phyloP scores from a whole-genome alignment of 2,329 filamentous ascomycete species.

The Rhynchosporium agropyri region DNA sequence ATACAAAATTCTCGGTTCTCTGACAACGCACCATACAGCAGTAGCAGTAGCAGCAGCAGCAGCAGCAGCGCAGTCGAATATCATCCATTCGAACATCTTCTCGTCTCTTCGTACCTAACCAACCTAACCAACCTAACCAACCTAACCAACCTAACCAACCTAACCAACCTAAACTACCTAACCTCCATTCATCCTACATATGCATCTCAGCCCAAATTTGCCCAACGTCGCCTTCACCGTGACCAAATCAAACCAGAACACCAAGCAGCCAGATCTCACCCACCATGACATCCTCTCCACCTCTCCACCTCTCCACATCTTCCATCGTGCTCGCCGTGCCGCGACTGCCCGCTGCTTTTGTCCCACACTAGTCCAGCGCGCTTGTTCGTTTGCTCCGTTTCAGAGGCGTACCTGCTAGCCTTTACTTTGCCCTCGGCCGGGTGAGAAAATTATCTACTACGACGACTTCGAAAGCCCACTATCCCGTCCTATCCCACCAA shows the following conservation, averaged over 20 bases:
- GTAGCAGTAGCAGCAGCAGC: too few species aligned
- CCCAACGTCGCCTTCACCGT: conserved; percentile 14
- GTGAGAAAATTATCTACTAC: conserved; percentile 22
- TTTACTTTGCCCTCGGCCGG: conserved; percentile 3
- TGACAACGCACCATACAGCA: conserved; percentile 10
- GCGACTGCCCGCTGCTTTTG: conserved; percentile 34
- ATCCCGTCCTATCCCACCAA: conserved; percentile 35
- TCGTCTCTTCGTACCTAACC: not conserved
- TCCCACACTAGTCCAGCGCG: conserved; percentile 44
- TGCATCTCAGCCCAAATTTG: conserved; percentile 34
- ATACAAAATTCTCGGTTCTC: conserved; percentile 3
- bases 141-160: not conserved
- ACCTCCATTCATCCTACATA: conserved; percentile 20
- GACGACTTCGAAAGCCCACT: conserved; percentile 22
- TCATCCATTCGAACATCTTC: not conserved
- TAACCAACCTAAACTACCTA: not conserved
- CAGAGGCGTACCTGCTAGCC: conserved; percentile 11
- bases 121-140: not conserved
- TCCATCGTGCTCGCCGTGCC: conserved; percentile 14
- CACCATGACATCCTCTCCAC: conserved; percentile 17
- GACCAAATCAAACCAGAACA: not conserved
- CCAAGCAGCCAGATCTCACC: conserved; percentile 22
- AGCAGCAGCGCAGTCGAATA: not conserved
- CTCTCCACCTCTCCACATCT: not conserved
- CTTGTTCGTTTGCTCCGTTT: conserved; percentile 44